Evolutionary conservation across 306 rosid genomes (phyloP).

Genomic region (Arachis hypogaea): DNA sequence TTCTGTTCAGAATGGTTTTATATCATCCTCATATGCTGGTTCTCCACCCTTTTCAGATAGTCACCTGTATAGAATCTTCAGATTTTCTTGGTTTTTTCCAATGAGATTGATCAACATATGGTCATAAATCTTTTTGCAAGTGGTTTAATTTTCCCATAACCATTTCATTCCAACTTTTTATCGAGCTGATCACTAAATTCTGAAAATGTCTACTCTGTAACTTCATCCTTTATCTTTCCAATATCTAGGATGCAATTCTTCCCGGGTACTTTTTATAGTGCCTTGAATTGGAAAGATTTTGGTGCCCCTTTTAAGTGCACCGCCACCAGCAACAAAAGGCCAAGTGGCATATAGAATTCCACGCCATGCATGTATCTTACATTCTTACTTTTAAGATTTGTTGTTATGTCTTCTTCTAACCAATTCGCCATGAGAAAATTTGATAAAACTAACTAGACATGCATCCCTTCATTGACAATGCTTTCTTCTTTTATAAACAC

Average conservation of each 20-base stretch:
- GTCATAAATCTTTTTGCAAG: slow-evolving; percentile 16
- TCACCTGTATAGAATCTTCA: slow-evolving; percentile 27
- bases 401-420: neutral
- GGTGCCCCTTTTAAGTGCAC: neutral
- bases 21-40: slow-evolving; percentile 18
- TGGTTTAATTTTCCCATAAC: slow-evolving; percentile 17
- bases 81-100: slow-evolving; percentile 7
- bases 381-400: neutral
- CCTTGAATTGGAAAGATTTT: neutral
- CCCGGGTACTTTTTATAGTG: neutral
- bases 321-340: neutral
- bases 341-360: neutral
- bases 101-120: slow-evolving; percentile 27
- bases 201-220: slow-evolving; percentile 19
- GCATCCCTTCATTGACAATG: slow-evolving; percentile 52
- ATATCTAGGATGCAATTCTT: neutral
- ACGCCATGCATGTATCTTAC: neutral
- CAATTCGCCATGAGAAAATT: too few species aligned
- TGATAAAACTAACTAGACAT: too few species aligned
- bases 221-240: slow-evolving; percentile 5
- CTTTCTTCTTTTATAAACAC: slow-evolving; percentile 53
- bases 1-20: slow-evolving; percentile 2
- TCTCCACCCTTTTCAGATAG: neutral
- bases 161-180: slow-evolving; percentile 14
- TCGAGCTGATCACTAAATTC: slow-evolving; percentile 9